A percentile compares a stretch with the other conserved stretches of the same genome.
phyloP scores from a whole-genome alignment of 805 yeast genomes.

The Candida tammaniensis region DNA sequence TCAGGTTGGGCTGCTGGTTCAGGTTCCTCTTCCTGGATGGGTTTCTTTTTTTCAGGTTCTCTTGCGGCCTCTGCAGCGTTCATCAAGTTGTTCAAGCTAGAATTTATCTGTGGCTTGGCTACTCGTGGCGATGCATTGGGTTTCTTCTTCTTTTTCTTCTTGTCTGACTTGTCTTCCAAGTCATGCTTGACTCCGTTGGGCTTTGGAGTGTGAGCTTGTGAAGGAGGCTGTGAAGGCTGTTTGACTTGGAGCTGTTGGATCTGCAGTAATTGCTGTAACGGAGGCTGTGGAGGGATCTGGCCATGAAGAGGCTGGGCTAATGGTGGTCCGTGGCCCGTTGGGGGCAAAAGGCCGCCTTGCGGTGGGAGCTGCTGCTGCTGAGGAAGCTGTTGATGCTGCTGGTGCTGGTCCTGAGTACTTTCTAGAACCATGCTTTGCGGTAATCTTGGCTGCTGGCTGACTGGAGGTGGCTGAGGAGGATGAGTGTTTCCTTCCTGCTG shows the following conservation, averaged over 20 bases:
- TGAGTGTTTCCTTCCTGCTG: conserved; percentile 67
- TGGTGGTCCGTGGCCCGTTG: conserved; percentile 2
- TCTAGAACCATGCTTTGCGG: conserved; percentile 66
- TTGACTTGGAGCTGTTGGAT: conserved; percentile 6
- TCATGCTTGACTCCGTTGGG: conserved; percentile 34
- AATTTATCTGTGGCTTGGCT: conserved; percentile 10
- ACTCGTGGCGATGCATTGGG: conserved; percentile 16
- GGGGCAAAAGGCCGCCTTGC: conserved; percentile 5
- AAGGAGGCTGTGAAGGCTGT: conserved; percentile 10
- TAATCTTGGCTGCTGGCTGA: conserved; percentile 57
- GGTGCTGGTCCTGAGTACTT: conserved; percentile 27
- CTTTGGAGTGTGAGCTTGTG: conserved; percentile 9
- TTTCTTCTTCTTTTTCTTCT: conserved; percentile 13
- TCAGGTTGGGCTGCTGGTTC: conserved; percentile 1
- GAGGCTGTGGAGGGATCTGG: conserved; percentile 3
- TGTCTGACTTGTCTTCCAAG: conserved; percentile 32
- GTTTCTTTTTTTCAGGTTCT: conserved; percentile 10
- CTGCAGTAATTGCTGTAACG: conserved; percentile 1
- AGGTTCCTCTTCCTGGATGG: conserved; percentile 1
- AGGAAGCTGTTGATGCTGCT: conserved; percentile 13
- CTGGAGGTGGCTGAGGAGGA: conserved; percentile 68
- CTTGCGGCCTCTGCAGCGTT: conserved; percentile 24
- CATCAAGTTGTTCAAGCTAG: conserved; percentile 26
- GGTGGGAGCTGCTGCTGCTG: conserved; percentile 12
- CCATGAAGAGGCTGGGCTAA: conserved; percentile 6